These are phyloP conservation scores for Pestalotiopsis fici DNA, from an alignment of 2,329 filamentous ascomycete species.

Conservation along the genomic window DNA sequence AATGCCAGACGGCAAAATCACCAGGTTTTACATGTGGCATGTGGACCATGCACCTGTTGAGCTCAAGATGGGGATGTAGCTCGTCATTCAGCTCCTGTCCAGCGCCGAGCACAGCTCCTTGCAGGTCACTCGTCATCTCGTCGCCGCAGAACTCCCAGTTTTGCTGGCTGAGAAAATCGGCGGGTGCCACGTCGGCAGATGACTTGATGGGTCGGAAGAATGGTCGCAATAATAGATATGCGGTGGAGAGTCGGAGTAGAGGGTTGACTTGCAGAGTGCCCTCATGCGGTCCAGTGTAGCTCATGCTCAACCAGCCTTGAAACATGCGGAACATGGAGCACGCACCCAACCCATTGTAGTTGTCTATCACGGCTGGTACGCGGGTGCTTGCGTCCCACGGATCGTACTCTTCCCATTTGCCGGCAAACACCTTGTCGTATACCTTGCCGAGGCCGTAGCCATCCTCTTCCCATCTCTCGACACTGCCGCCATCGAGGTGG, in stretches of 20 bases:
- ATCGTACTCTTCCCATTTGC: slow-evolving; percentile 79
- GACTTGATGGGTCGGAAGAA: slow-evolving; percentile 68
- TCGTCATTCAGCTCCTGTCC: slow-evolving; percentile 67
- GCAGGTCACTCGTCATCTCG: slow-evolving; percentile 58
- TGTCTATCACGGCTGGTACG: slow-evolving; percentile 67
- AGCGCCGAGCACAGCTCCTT: slow-evolving; percentile 68
- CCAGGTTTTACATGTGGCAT: slow-evolving; percentile 69
- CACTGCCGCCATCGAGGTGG: slow-evolving; percentile 73
- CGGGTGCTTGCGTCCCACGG: slow-evolving; percentile 77
- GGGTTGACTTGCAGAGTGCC: slow-evolving; percentile 85
- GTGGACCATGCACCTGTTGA: slow-evolving; percentile 70
- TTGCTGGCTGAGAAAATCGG: slow-evolving; percentile 47
- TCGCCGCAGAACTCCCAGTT: slow-evolving; percentile 62
- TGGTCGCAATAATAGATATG: slow-evolving; percentile 79
- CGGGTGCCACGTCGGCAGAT: slow-evolving; percentile 38
- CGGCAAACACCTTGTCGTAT: slow-evolving; percentile 73
- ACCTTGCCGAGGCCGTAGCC: slow-evolving; percentile 69
- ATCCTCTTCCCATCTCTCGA: slow-evolving; percentile 73
- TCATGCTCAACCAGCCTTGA: slow-evolving; percentile 88
- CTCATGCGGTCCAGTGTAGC: slow-evolving; percentile 68
- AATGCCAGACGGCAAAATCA: slow-evolving; percentile 84
- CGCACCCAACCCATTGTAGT: slow-evolving; percentile 79
- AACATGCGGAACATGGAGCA: slow-evolving; percentile 87
- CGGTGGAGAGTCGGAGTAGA: slow-evolving; percentile 71
- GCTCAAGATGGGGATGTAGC: slow-evolving; percentile 70